Percentiles rank a stretch among this genome's conserved stretches.
Evolutionary conservation across 1,284 basidiomycete genomes (phyloP).

Genomic region (Porodaedalea pini): DNA sequence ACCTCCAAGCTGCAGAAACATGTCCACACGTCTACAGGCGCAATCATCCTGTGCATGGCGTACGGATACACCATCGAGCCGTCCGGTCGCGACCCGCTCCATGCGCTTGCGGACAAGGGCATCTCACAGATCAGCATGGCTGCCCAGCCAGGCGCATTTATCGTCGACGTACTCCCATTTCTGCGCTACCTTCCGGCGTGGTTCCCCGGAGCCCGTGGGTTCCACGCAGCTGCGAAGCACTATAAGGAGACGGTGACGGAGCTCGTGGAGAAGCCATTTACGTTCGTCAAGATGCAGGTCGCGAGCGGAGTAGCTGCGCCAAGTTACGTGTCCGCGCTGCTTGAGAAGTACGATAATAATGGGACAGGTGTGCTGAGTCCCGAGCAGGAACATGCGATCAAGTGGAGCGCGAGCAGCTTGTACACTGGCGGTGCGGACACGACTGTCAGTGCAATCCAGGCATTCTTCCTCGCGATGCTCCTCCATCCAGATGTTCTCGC

Average conservation of each 20-base stretch:
- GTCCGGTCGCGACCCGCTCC: constrained; percentile 7
- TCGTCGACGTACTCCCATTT: constrained; percentile 21
- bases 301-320: constrained; percentile 15
- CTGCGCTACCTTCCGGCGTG: constrained; percentile 17
- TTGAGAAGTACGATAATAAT: constrained; percentile 13
- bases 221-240: constrained; percentile 7
- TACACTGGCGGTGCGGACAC: too few species aligned
- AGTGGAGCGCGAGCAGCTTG: constrained; percentile 9
- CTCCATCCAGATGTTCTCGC: constrained; percentile 34
- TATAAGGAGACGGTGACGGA: constrained; percentile 14
- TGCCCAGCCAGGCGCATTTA: constrained; percentile 18
- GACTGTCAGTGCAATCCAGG: too few species aligned
- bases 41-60: constrained; percentile 1
- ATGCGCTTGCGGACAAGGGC: constrained; percentile 15
- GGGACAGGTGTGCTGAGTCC: not conserved
- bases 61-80: constrained; percentile 11
- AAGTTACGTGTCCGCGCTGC: constrained; percentile 12
- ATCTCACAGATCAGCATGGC: constrained; percentile 16
- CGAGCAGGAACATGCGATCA: too few species aligned
- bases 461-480: constrained; percentile 31
- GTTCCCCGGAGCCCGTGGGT: constrained; percentile 16
- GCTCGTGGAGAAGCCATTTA: constrained; percentile 16
- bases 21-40: constrained; percentile 8
- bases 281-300: constrained; percentile 18
- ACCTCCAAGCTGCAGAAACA: constrained; percentile 4